Base-by-base conservation (phyloP, 495 filamentous ascomycete species). In the Terfezia boudieri region DNA sequence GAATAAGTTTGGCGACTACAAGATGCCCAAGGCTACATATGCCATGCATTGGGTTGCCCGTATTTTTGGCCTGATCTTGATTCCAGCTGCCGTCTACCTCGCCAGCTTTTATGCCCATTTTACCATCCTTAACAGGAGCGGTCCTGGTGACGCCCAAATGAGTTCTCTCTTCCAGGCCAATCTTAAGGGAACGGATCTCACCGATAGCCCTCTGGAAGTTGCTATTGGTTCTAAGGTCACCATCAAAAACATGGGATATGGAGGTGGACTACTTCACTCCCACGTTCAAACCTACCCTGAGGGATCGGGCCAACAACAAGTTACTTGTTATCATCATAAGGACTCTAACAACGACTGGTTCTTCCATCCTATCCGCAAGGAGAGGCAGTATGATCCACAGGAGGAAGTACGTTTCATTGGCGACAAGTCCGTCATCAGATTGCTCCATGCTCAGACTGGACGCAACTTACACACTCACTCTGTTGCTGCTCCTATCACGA, bases 281-380 rank as follows among this genome's bases (percentile, higher is more conserved):
- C 92, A 96, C 71, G 79, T 96, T 58, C 90, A 98, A 68, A 85
- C 89, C 12, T 98, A 83, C 61, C 90, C 90, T 0, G 92, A 98
- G 68, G 90, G 90, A 36, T 96, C 92, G 12, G 68, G 67, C 8
- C 90, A 98, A 68, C 92, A 98, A 63, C 90, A 98, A 67, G 82
- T 98, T 53, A 98, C 90, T 36, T 98, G 90, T 71, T 98, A 98
- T 66, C 90, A 98, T 68, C 90, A 98, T 73, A 98, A 98, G 66
- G 90, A 98, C 75, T 78, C 90, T 60, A 98, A 98, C 72, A 98
- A 98, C 63, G 92, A 98, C 69, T 98, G 90, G 90, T 95, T 88
- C 68, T 93, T 98, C 66, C 94, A 94, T 64, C 92, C 90, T 16
- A 90, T 86, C 70, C 82, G 90, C 46, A 60, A 71, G 36, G 74